Evolutionary conservation across 371 early-diverging fungal genomes (phyloP).

Genomic region (Rhizopus delemar): DNA sequence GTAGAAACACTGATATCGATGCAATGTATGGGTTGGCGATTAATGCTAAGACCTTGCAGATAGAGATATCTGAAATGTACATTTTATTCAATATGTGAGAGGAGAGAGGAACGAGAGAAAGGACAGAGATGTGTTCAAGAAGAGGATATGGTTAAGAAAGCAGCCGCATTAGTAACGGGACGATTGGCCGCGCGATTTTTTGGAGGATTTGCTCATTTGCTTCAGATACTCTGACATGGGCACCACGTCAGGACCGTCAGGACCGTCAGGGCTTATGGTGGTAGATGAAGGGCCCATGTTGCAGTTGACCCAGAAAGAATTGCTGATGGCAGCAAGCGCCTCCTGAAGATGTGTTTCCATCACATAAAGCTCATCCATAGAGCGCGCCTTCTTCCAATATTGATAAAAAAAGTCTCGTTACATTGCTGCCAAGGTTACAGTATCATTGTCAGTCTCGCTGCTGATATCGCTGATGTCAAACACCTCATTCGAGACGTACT

Average conservation of each 20-base stretch:
- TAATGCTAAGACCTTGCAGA: background rate
- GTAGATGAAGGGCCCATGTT: background rate
- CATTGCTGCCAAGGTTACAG: slow-evolving; percentile 2
- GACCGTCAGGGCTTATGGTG: background rate
- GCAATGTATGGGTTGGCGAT: background rate
- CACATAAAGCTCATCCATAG: background rate
- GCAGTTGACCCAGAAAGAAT: slow-evolving; percentile 1
- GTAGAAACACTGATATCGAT: slow-evolving; percentile 2
- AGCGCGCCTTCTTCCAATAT: background rate
- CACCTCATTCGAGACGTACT: too few species aligned
- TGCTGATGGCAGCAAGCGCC: background rate
- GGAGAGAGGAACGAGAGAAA: background rate
- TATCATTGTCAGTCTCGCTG: slow-evolving; percentile 1
- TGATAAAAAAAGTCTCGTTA: slow-evolving; percentile 3
- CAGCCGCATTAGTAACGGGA: slow-evolving; percentile 1
- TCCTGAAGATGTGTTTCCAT: slow-evolving; percentile 1
- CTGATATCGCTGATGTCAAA: too few species aligned
- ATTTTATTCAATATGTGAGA: slow-evolving; percentile 2
- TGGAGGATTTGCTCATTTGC: slow-evolving; percentile 1
- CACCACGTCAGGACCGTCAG: background rate
- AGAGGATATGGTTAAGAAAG: background rate
- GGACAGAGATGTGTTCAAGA: background rate
- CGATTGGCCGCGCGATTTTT: slow-evolving; percentile 3
- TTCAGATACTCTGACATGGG: slow-evolving; percentile 2
- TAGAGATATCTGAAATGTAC: background rate